Conservation (phyloP, 1,139 yeast species). For the Protomyces arabidopsidicola region DNA sequence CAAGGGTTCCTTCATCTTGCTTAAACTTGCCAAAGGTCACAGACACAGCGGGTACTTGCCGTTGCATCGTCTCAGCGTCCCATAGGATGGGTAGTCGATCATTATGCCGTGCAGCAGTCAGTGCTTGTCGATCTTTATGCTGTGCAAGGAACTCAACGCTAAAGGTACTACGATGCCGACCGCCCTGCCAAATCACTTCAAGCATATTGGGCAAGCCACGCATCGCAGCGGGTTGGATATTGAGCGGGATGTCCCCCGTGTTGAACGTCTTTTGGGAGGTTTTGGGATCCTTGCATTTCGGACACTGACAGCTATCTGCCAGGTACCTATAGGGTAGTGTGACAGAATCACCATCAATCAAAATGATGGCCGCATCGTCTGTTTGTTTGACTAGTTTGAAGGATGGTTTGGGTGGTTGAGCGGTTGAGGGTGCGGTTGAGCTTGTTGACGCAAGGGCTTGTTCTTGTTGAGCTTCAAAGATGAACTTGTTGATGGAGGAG, state of each 20-base stretch:
- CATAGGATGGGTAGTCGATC: constrained; percentile 45
- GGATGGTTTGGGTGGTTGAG: not conserved
- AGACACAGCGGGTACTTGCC: constrained; percentile 35
- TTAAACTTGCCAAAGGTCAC: constrained; percentile 48
- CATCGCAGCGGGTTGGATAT: constrained; percentile 38
- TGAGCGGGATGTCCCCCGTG: constrained; percentile 48
- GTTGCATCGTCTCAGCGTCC: constrained; percentile 37
- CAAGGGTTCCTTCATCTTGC: constrained; percentile 43
- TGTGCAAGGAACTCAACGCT: constrained; percentile 48
- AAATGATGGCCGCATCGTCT: not conserved
- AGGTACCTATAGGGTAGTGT: constrained; percentile 44
- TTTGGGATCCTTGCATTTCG: constrained; percentile 51
- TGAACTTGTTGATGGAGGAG: not conserved
- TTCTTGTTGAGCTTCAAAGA: not conserved
- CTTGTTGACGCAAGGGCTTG: not conserved
- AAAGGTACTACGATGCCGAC: constrained; percentile 41
- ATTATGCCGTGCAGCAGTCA: constrained; percentile 37
- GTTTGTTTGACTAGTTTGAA: not conserved
- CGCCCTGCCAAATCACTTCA: constrained; percentile 54
- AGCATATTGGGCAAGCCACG: constrained; percentile 41
- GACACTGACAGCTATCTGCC: constrained; percentile 58
- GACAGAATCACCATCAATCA: not conserved
- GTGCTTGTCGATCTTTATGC: constrained; percentile 43
- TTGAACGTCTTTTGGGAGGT: constrained; percentile 65
- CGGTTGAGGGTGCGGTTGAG: not conserved